These are phyloP conservation scores for Thymus mandschuricus DNA, from an alignment of 257 asterid species.

Conservation along the genomic window DNA sequence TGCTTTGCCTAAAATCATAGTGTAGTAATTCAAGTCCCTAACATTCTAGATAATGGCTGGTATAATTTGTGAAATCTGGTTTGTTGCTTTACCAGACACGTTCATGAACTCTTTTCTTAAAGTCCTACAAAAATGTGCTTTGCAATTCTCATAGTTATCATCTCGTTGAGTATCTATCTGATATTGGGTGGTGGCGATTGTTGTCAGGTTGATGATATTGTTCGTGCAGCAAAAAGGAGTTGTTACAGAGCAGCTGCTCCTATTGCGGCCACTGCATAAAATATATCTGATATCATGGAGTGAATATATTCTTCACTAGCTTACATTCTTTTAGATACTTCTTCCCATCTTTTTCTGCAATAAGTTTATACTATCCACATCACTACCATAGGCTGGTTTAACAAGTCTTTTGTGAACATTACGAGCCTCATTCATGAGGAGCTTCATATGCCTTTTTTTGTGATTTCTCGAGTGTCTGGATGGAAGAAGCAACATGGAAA, in stretches of 20 bases:
- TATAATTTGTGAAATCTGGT: background rate
- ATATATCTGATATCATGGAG: background rate
- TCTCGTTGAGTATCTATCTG: background rate
- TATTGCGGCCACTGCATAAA: slow-evolving; percentile 43
- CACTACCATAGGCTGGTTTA: slow-evolving; percentile 15
- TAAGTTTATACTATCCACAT: slow-evolving; percentile 15
- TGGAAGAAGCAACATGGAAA: background rate
- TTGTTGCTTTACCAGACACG: background rate
- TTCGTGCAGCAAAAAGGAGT: slow-evolving; percentile 56
- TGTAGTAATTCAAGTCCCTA: background rate
- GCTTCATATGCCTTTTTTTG: slow-evolving; percentile 3
- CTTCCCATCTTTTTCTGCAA: slow-evolving; percentile 19
- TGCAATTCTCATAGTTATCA: background rate
- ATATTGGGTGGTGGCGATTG: background rate
- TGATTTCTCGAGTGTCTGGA: background rate
- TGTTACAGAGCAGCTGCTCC: slow-evolving; percentile 48
- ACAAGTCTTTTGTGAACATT: slow-evolving; percentile 12
- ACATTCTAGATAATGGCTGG: background rate
- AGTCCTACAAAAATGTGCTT: background rate
- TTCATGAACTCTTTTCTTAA: background rate
- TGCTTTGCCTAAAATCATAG: background rate
- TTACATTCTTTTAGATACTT: slow-evolving; percentile 31
- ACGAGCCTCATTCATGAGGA: background rate
- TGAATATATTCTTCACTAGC: slow-evolving; percentile 2
- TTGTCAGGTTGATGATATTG: slow-evolving; percentile 54